Base-by-base conservation (phyloP, 129 eudicot genomes). In the Dittrichia graveolens region DNA sequence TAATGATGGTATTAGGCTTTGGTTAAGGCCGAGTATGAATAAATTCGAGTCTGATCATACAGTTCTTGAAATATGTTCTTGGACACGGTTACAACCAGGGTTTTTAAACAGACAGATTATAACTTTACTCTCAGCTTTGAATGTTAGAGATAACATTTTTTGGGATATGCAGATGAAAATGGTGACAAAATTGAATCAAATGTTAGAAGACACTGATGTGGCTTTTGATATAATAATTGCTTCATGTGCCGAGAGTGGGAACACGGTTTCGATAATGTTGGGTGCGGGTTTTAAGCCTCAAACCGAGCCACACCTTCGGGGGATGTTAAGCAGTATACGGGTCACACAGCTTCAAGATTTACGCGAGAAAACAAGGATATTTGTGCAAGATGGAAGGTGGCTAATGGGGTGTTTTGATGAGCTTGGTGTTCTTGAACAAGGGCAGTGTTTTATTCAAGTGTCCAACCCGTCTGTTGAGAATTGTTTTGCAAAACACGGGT, bases 1-100 rank as follows among this genome's bases (percentile, higher is more conserved):
- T 58, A 12, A 35, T 3, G 82, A 80, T 45, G 72, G 77, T 5
- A 42, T 53, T 47, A 81, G 73, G 13, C 69, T 88, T 5, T 77
- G 35, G 35, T 79, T 88, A 42, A 75, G 95, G 72, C 80, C 70
- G 19, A 88, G 95, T 56, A 88, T 88, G 95, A 61, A 77, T 75
- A 88, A 88, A 72, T 88, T 88, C 38, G 84, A 85, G 15, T 85
- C 95, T 6, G 40, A 48, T 1, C 95, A 88, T 68, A 82, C 79
- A 0, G 60, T 85, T 37, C 88, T 88, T 35, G 95, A 88, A 53
- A 83, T 88, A 4, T 88, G 95, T 64, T 85, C 88, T 37, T 88
- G 95, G 95, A 80, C 90, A 10, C 65, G 95, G 58, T 83, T 80
- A 37, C 95, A 85, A 71, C 91, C 88, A 1, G 90, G 90, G 7